phyloP scores from a whole-genome alignment of 2,329 filamentous ascomycete species.

The Diaporthe ilicicola region DNA sequence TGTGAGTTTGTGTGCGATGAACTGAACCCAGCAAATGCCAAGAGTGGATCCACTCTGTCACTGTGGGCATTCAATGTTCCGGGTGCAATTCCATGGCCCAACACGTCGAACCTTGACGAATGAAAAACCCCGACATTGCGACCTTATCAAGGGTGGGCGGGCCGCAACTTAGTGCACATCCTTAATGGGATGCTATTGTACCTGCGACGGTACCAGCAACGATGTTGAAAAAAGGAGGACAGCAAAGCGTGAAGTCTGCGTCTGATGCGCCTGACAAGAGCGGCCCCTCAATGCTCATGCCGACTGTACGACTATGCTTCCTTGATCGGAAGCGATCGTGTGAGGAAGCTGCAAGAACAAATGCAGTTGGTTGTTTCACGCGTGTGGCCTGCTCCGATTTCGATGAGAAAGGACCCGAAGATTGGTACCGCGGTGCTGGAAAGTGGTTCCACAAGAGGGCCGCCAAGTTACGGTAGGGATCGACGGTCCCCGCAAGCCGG shows the following conservation, averaged over 20 bases:
- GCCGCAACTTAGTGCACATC: constrained; percentile 24
- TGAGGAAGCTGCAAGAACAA: not conserved
- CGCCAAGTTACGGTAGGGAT: constrained; percentile 21
- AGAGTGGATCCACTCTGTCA: not conserved
- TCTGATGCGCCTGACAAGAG: constrained; percentile 4
- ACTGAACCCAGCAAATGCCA: constrained; percentile 13
- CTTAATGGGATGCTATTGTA: not conserved
- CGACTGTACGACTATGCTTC: not conserved
- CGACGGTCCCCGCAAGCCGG: constrained; percentile 15
- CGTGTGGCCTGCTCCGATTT: constrained; percentile 2
- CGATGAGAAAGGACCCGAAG: constrained; percentile 12
- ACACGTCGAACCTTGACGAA: constrained; percentile 12
- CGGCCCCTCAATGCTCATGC: not conserved
- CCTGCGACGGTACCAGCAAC: not conserved
- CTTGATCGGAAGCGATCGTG: not conserved
- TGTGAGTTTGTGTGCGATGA: not conserved
- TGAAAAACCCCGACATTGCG: not conserved
- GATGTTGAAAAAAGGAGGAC: not conserved
- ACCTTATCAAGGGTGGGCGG: constrained; percentile 8
- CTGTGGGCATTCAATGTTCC: not conserved
- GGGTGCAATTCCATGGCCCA: constrained; percentile 4
- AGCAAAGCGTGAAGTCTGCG: not conserved
- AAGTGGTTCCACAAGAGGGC: constrained; percentile 8
- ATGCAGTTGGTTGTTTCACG: not conserved
- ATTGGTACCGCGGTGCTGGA: constrained; percentile 15